Percentiles rank a stretch among this genome's conserved stretches.
These are phyloP conservation scores for Boletus tomentosulus DNA, from an alignment of 768 basidiomycete species.

Conservation along the genomic window DNA sequence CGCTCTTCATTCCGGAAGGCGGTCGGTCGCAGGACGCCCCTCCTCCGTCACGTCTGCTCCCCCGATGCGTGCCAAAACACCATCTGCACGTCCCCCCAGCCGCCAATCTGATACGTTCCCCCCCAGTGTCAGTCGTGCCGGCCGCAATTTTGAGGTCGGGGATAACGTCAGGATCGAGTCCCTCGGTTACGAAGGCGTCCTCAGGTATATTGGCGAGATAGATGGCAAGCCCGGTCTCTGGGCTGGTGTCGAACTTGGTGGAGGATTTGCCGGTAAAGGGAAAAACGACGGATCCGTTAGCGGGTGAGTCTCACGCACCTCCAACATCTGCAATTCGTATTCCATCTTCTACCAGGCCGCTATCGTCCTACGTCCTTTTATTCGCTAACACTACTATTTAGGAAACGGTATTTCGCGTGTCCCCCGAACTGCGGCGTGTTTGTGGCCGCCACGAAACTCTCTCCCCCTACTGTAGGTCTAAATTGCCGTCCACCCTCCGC, in stretches of 20 bases:
- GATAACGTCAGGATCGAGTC: conserved; percentile 86
- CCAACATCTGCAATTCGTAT: not conserved
- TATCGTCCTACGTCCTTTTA: not conserved
- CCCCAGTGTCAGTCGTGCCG: conserved; percentile 44
- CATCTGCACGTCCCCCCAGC: conserved; percentile 55
- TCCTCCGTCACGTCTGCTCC: conserved; percentile 58
- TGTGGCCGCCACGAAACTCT: conserved; percentile 77
- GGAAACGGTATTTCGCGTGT: conserved; percentile 82
- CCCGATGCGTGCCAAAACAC: conserved; percentile 48
- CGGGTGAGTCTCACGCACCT: conserved; percentile 55
- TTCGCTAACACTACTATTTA: conserved; percentile 29
- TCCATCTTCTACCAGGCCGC: not conserved
- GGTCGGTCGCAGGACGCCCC: conserved; percentile 51
- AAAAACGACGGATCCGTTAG: conserved; percentile 92
- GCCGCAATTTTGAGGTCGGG: conserved; percentile 59
- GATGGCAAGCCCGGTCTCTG: conserved; percentile 86
- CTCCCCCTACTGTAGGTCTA: conserved; percentile 63
- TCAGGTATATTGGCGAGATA: conserved; percentile 80
- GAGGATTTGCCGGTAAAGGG: conserved; percentile 84
- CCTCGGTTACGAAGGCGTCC: conserved; percentile 79
- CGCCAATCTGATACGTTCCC: conserved; percentile 59
- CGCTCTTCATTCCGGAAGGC: conserved; percentile 39
- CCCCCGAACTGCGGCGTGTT: conserved; percentile 88
- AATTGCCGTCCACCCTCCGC: conserved; percentile 72
- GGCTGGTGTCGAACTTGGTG: conserved; percentile 89